Evolutionary conservation across 495 filamentous ascomycete genomes (phyloP).

Genomic region (Penicillium pulvis): DNA sequence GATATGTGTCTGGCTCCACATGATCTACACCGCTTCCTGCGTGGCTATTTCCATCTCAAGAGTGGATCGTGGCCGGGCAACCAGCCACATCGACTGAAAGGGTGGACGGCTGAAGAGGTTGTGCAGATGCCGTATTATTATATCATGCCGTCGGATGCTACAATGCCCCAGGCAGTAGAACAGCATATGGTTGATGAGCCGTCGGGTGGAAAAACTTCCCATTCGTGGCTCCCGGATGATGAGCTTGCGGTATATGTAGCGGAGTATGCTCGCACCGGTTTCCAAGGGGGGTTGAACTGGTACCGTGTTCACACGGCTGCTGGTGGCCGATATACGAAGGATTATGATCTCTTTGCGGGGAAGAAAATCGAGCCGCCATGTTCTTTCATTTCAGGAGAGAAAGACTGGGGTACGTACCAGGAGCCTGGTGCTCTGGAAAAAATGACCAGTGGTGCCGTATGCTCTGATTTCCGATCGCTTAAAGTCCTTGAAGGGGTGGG

Average conservation of each 20-base stretch:
- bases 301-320: slow-evolving; percentile 61
- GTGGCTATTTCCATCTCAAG: slow-evolving; percentile 71
- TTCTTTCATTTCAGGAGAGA: slow-evolving; percentile 58
- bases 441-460: slow-evolving; percentile 48
- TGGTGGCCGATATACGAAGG: slow-evolving; percentile 40
- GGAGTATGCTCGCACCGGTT: slow-evolving; percentile 66
- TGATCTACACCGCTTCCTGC: slow-evolving; percentile 58
- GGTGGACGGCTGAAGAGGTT: slow-evolving; percentile 58
- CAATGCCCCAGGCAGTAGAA: slow-evolving; percentile 60
- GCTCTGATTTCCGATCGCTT: slow-evolving; percentile 52
- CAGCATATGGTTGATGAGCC: slow-evolving; percentile 55
- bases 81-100: slow-evolving; percentile 50
- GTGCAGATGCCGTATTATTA: slow-evolving; percentile 67
- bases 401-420: slow-evolving; percentile 71
- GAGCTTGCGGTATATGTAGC: slow-evolving; percentile 61
- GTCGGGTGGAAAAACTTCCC: slow-evolving; percentile 21
- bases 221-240: slow-evolving; percentile 55
- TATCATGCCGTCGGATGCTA: slow-evolving; percentile 60
- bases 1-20: slow-evolving; percentile 59
- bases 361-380: slow-evolving; percentile 64
- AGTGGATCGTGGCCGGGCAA: slow-evolving; percentile 61
- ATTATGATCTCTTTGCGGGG: slow-evolving; percentile 61
- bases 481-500: slow-evolving; percentile 59
- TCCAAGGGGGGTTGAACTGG: slow-evolving; percentile 73
- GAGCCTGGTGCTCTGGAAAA: slow-evolving; percentile 62